Evolutionary conservation across 192 early-diverging fungal genomes (phyloP).

Genomic region (Endogone sp.): DNA sequence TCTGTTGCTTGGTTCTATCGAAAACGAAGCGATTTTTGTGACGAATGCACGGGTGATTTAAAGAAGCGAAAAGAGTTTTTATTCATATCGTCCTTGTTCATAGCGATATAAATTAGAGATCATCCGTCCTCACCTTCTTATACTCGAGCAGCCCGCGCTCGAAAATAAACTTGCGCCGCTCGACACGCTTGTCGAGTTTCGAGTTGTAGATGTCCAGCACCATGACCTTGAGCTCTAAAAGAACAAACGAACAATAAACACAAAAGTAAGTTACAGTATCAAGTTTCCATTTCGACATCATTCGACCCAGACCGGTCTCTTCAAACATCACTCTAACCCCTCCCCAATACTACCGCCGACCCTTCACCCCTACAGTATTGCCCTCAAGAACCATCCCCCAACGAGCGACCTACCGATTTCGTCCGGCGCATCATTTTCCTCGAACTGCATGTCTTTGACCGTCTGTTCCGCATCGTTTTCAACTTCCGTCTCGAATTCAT

Average conservation of each 20-base stretch:
- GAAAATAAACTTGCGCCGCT: conserved; percentile 85
- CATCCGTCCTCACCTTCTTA: conserved; percentile 50
- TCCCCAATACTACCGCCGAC: too few relatives aligned
- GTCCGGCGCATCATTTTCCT: conserved; percentile 78
- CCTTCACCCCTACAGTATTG: too few relatives aligned
- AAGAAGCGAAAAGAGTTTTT: background rate
- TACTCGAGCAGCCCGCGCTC: conserved; percentile 89
- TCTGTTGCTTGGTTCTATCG: conserved; percentile 60
- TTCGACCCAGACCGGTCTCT: too few relatives aligned
- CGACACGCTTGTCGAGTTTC: conserved; percentile 73
- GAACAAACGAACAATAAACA: too few relatives aligned
- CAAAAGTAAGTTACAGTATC: conserved; percentile 5
- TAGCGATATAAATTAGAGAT: background rate
- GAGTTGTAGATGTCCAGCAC: conserved; percentile 93
- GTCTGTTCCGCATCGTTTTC: conserved; percentile 93
- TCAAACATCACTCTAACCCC: too few relatives aligned
- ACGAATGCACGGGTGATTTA: background rate
- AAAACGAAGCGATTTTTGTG: background rate
- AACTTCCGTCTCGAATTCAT: conserved; percentile 94
- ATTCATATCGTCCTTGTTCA: too few relatives aligned
- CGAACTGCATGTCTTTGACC: conserved; percentile 94
- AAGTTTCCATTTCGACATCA: conserved; percentile 2
- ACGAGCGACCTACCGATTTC: conserved; percentile 78
- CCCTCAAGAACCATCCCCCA: too few relatives aligned
- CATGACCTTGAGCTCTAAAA: conserved; percentile 76